These are phyloP conservation scores for Gaeumannomyces sp. DNA, from an alignment of 2,329 filamentous ascomycete species.

Conservation along the genomic window DNA sequence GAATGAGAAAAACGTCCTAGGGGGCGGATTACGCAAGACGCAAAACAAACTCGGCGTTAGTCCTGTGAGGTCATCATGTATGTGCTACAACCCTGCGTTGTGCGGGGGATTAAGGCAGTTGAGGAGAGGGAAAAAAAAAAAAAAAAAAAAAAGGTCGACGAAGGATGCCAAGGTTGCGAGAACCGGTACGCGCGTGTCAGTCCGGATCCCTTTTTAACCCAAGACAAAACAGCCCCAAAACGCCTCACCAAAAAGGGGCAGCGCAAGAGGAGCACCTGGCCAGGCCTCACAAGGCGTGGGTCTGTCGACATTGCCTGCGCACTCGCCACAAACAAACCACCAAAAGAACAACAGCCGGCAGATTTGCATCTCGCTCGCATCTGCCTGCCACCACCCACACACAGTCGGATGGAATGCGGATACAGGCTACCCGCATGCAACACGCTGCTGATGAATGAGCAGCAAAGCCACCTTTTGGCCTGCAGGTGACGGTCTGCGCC, in stretches of 20 bases:
- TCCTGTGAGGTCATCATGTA: conserved; percentile 8
- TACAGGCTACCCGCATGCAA: too few species aligned
- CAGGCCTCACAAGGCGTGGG: neutral
- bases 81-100: conserved; percentile 1
- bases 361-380: neutral
- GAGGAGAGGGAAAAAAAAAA: neutral
- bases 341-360: neutral
- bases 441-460: neutral
- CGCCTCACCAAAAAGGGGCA: neutral
- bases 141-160: too few species aligned
- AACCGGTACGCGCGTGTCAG: neutral
- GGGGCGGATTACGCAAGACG: neutral
- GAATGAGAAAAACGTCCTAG: neutral
- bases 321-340: neutral
- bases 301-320: neutral
- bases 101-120: neutral
- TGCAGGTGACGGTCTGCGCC: neutral
- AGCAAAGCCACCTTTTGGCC: neutral
- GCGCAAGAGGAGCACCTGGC: neutral
- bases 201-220: neutral
- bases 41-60: neutral
- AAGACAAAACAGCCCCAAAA: neutral
- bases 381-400: too few species aligned
- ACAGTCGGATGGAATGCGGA: neutral
- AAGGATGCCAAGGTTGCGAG: neutral